Base-by-base conservation (phyloP, 2,329 filamentous ascomycete genomes). In the Chrysoporthe deuterocubensis region DNA sequence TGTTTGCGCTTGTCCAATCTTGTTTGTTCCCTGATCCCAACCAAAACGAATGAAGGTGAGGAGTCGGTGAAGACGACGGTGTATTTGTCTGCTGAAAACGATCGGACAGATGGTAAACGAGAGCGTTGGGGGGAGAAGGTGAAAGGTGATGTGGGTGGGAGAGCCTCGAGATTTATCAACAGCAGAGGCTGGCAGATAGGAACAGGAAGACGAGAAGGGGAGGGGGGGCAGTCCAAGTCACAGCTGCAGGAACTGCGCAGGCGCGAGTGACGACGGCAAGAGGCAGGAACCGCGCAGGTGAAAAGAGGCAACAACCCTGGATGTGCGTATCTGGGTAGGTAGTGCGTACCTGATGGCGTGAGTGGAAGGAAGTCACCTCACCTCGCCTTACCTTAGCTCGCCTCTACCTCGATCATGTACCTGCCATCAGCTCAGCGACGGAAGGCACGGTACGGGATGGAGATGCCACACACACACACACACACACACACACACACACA, bases 131-230 rank as follows among this genome's bases (percentile, higher is more conserved):
- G 43, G 34, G 48, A 42, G 52, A 21, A 57, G 50, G 42, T 58
- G 34, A 48, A 42, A 62, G 52, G 42, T 32, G 21, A 59, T 61
- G 59, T 48, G 37, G 46, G 64, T 56, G 66, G 59, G 56, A 56
- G 21, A 37, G 62, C 48, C 26, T 37, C 14, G 68, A 56, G 26
- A 46, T 69, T 64, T 67, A 69, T 69, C 65, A 57, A 62, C 57
- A 43, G n/a, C 40, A 48, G 57, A 42, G 62, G 64, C 43, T 52
- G 57, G 13, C 7, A 16, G 40, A 14, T 11, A 58, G n/a, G 56
- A 42, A 57, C 32, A 57, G 32, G 43, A 34, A 58, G 50, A 62
- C n/a, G 34, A 64, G 44, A 57, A 26, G n/a, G 48, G 46, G 26
- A 56, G 21, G 46, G 40, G 43, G 18, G 50, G 8, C 50, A 26